These are phyloP conservation scores for Symbiodinium natans DNA, from an alignment of 73 alveolate species.

Conservation along the genomic window DNA sequence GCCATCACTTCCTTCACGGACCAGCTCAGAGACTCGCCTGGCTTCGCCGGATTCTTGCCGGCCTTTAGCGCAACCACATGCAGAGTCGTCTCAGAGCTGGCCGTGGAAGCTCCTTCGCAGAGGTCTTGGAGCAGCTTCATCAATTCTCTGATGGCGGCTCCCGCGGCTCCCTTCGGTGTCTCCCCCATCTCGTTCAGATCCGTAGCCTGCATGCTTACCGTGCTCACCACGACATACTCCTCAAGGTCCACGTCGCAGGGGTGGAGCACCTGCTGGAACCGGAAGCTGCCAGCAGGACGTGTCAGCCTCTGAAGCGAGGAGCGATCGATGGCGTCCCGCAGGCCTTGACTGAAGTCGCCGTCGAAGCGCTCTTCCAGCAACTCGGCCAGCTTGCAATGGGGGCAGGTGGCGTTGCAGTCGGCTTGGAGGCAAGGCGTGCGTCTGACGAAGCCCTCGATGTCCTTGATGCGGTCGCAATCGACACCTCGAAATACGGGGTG, in stretches of 20 bases:
- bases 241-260: constrained; percentile 35
- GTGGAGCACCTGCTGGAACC: neutral
- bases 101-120: no score
- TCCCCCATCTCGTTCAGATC: no score
- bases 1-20: no score
- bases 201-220: no score
- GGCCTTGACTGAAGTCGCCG: neutral
- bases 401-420: neutral
- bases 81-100: no score
- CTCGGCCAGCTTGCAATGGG: neutral
- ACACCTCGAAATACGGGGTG: neutral
- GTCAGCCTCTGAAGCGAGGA: neutral
- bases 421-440: neutral
- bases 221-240: constrained; percentile 9
- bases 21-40: no score
- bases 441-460: neutral
- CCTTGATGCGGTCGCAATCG: neutral
- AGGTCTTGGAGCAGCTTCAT: neutral
- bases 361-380: neutral
- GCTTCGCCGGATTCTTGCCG: no score
- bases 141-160: neutral
- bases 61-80: no score
- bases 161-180: neutral
- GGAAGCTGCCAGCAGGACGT: constrained; percentile 22
- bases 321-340: neutral